These are phyloP conservation scores for Candolleomyces aberdarensis DNA, from an alignment of 768 basidiomycete genomes.

Conservation along the genomic window DNA sequence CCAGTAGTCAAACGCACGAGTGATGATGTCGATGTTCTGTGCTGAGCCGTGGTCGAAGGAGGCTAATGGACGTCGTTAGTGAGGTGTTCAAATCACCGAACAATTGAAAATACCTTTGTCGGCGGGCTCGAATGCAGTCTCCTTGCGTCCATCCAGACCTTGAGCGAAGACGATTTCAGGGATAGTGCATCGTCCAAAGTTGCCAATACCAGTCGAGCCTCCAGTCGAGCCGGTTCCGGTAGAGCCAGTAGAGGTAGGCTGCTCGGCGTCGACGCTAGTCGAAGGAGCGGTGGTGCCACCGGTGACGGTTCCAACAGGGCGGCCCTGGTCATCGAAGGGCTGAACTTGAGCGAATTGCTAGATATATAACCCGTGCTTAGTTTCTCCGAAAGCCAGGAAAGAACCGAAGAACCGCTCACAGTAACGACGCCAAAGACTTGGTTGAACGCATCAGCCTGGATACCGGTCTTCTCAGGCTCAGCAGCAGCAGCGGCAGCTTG, in stretches of 20 bases:
- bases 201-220: constrained; percentile 23
- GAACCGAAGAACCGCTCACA: constrained; percentile 18
- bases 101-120: constrained; percentile 33
- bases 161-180: constrained; percentile 53
- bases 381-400: constrained; percentile 5
- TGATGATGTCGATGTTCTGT: constrained; percentile 58
- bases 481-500: constrained; percentile 38
- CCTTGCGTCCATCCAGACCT: constrained; percentile 53
- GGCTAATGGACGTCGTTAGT: constrained; percentile 19
- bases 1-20: constrained; percentile 28
- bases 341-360: constrained; percentile 38
- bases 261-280: constrained; percentile 11
- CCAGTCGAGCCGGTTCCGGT: constrained; percentile 13
- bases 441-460: constrained; percentile 55
- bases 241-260: constrained; percentile 15
- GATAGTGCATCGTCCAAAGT: constrained; percentile 52
- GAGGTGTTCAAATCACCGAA: neutral
- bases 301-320: constrained; percentile 23
- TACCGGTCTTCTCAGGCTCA: constrained; percentile 38
- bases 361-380: neutral
- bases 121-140: constrained; percentile 52
- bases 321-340: constrained; percentile 38
- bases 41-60: constrained; percentile 59
- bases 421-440: constrained; percentile 39
- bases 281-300: constrained; percentile 13